Conservation (phyloP, 108 stramenopile genomes). For the Stephanodiscus minutulus region DNA sequence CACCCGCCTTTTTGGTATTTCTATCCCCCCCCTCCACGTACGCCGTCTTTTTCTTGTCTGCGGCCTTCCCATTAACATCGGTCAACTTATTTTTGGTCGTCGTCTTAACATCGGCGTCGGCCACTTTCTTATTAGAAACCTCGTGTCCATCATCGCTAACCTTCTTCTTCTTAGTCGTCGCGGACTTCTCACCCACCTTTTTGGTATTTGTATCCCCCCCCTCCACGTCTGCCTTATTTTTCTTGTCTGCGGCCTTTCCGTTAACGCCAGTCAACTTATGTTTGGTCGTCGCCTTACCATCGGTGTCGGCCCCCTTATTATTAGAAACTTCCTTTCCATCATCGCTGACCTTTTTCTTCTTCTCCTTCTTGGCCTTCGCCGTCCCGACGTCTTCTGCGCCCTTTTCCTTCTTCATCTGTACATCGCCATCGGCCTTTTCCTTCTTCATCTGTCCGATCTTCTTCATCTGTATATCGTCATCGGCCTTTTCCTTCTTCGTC, state of each 20-base stretch:
- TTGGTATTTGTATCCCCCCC: not conserved
- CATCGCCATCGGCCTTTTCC: not conserved
- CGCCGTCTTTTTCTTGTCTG: not conserved
- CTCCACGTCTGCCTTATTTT: conserved; percentile 1
- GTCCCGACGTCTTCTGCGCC: not conserved
- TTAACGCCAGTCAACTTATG: conserved; percentile 12
- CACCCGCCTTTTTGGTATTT: not conserved
- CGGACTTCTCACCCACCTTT: not conserved
- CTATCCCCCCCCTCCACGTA: not conserved
- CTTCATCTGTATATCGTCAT: too few relatives aligned
- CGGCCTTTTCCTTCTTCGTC: conserved; percentile 2
- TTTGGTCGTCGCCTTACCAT: conserved; percentile 33
- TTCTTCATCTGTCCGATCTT: not conserved
- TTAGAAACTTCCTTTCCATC: not conserved
- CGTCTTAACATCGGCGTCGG: conserved; percentile 23
- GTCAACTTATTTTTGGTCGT: conserved; percentile 35
- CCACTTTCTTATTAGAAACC: conserved; percentile 33
- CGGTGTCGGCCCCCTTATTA: conserved; percentile 40
- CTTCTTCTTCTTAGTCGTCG: conserved; percentile 10
- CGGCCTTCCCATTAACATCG: not conserved
- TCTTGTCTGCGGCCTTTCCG: not conserved
- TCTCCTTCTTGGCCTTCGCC: conserved; percentile 9
- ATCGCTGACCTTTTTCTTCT: not conserved
- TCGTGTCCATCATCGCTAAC: not conserved
- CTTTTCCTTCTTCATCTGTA: conserved; percentile 13